phyloP scores from a whole-genome alignment of 176 grass and related monocot genomes.

The Areca catechu region DNA sequence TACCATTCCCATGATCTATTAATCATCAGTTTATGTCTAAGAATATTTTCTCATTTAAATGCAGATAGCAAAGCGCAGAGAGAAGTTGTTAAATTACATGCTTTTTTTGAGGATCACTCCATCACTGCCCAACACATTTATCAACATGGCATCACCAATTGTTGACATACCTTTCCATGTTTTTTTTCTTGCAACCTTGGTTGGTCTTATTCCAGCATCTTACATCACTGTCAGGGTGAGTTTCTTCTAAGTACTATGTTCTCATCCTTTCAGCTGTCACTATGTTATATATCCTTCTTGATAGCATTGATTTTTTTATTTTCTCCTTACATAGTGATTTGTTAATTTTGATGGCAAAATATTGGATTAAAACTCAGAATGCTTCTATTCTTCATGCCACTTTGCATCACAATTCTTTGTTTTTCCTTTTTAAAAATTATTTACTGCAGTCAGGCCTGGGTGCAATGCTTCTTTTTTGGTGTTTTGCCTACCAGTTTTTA shows the following conservation, averaged over 20 bases:
- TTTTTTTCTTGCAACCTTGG: slow-evolving; percentile 91
- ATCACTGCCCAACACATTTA: slow-evolving; percentile 94
- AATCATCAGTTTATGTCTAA: slow-evolving; percentile 3
- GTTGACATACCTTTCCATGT: slow-evolving; percentile 96
- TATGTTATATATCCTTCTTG: too few relatives aligned
- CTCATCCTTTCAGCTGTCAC: too few relatives aligned
- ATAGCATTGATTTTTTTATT: too few relatives aligned
- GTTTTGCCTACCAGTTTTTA: too few relatives aligned
- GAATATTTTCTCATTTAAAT: slow-evolving; percentile 21
- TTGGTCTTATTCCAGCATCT: slow-evolving; percentile 85
- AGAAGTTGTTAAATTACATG: slow-evolving; percentile 96
- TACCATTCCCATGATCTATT: neutral
- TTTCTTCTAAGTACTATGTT: slow-evolving; percentile 5
- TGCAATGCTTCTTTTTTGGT: too few relatives aligned
- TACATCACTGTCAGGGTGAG: slow-evolving; percentile 95
- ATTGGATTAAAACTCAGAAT: too few relatives aligned
- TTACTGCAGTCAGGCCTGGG: too few relatives aligned
- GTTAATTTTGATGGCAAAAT: too few relatives aligned
- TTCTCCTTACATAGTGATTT: too few relatives aligned
- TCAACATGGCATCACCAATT: slow-evolving; percentile 98
- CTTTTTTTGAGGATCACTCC: slow-evolving; percentile 98
- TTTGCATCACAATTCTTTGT: too few relatives aligned
- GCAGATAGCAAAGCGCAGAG: slow-evolving; percentile 85
- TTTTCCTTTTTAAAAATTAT: too few relatives aligned
- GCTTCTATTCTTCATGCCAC: too few relatives aligned